phyloP scores from a whole-genome alignment of 257 asterid species.

The Ophiorrhiza pumila region DNA sequence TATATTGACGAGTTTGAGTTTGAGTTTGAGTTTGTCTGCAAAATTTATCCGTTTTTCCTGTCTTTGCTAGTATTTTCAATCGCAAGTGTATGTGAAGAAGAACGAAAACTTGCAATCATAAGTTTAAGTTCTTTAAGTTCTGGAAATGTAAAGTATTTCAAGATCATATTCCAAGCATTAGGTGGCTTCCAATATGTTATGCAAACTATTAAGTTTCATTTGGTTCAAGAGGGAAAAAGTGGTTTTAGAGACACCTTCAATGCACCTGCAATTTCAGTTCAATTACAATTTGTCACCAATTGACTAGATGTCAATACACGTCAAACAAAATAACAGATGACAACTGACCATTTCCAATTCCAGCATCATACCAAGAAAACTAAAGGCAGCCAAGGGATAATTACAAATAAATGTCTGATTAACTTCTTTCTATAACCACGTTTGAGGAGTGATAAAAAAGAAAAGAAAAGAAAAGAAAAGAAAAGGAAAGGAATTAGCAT shows the following conservation, averaged over 20 bases:
- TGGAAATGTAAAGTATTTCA: not conserved
- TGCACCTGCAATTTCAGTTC: not conserved
- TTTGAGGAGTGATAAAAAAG: not conserved
- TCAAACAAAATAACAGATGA: not conserved
- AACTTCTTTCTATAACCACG: not conserved
- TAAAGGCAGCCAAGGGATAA: not conserved
- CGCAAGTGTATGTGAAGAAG: not conserved
- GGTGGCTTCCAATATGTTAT: not conserved
- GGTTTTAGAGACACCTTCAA: not conserved
- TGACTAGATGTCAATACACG: not conserved
- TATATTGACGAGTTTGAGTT: conserved; percentile 15
- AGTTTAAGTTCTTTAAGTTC: not conserved
- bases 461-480: too few relatives aligned
- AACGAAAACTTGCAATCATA: not conserved
- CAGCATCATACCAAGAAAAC: not conserved
- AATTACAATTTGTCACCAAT: not conserved
- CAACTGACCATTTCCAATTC: not conserved
- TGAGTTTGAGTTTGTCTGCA: not conserved
- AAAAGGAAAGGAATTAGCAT: not conserved
- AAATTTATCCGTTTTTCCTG: not conserved
- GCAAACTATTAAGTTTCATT: not conserved
- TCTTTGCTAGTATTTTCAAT: not conserved
- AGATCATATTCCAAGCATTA: not conserved
- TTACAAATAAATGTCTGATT: not conserved
- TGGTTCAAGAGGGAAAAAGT: not conserved